phyloP scores from a whole-genome alignment of 106 monocot species.

The Cymbidium sinense region DNA sequence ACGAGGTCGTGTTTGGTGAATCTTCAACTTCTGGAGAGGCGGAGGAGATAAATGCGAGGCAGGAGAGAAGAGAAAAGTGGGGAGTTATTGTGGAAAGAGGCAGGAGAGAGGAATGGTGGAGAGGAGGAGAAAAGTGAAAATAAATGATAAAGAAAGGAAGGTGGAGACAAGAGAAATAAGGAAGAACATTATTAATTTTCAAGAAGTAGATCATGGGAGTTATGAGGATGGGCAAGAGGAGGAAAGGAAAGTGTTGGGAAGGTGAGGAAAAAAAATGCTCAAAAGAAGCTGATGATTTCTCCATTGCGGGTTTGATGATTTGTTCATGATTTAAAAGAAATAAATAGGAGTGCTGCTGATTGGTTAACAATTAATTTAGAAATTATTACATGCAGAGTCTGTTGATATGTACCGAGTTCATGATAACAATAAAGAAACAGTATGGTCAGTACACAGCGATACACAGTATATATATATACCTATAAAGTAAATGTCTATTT shows the following conservation, averaged over 20 bases:
- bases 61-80: conserved; percentile 37
- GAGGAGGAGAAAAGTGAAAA: conserved; percentile 37
- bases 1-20: conserved; percentile 39
- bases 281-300: not conserved
- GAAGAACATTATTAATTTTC: not conserved
- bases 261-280: not conserved
- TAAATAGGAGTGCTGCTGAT: too few relatives aligned
- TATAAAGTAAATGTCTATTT: too few relatives aligned
- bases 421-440: too few relatives aligned
- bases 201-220: not conserved
- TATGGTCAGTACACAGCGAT: too few relatives aligned
- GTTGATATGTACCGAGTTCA: too few relatives aligned
- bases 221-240: not conserved
- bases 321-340: too few relatives aligned
- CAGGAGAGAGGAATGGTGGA: conserved; percentile 27
- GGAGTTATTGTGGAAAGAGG: conserved; percentile 19
- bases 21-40: conserved; percentile 32
- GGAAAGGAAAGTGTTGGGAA: not conserved
- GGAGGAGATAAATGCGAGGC: conserved; percentile 32
- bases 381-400: too few relatives aligned
- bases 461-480: too few relatives aligned
- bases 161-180: not conserved
- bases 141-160: conserved; percentile 33
- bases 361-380: too few relatives aligned
- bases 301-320: not conserved